Base-by-base conservation (phyloP, 2,329 filamentous ascomycete species). In the Aureobasidium sp. region DNA sequence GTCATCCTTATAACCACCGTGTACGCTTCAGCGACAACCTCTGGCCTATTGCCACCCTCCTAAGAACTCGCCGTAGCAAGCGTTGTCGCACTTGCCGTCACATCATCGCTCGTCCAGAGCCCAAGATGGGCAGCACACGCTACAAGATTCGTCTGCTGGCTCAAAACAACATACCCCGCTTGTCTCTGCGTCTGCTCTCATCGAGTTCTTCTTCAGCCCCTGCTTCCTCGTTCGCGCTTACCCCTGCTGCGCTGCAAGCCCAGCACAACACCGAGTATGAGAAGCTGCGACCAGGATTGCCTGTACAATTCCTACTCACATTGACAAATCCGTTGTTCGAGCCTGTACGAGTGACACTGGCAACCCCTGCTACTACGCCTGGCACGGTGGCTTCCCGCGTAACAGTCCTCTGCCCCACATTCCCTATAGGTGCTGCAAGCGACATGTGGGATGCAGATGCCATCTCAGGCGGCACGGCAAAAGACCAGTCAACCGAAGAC, bases 281-380 rank as follows among this genome's bases (percentile, higher is more conserved):
- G 59, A 25, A 37, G n/a, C 45, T 58, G 30, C 65, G 67, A 32
- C 74, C 74, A 4, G 73, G 74, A 21, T 72, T 71, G 55, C 73
- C 81, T 1, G 74, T 83, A 19, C 90, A 96, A 66, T 94, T 89
- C 68, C 78, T 97, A 35, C 77, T 98, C 37, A 95, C 90, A 0
- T 83, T 98, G 62, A 88, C 85, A 64, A 98, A 98, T 64, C 90
- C 93, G 21, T 83, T 97, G 59, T 98, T 96, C 70, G 93, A 98
- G 60, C 79, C 81, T 19, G 85, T 98, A 60, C 86, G 85, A 55
- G 85, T 98, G 54, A 91, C 86, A 0, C 79, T 98, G 6, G 91
- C 90, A 4, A 94, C 90, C 0, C 89, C 91, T 0, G 80, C 84
- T 21, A 78, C 78, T 8, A 94, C 88, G 0, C 88, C 89, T 0